A percentile compares a stretch with the other conserved stretches of the same genome.
Conservation (phyloP, 345 rosid species). For the Brassica incana region DNA sequence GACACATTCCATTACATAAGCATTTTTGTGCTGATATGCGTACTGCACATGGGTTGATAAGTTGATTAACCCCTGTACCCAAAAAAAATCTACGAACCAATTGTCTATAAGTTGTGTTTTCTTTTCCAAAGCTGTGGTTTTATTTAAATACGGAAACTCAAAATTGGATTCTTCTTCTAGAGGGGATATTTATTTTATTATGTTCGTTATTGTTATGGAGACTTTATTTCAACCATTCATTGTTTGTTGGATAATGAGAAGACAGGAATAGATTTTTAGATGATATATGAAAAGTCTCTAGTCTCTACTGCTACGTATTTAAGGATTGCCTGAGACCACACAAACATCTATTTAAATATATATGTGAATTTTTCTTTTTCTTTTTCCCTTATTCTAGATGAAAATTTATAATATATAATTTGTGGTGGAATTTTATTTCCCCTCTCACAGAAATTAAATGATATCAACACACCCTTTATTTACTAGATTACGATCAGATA, state of each 20-base stretch:
- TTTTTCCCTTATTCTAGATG: too few species aligned
- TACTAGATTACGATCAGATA: too few species aligned
- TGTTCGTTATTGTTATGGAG: not conserved
- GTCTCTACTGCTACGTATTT: not conserved
- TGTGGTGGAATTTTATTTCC: not conserved
- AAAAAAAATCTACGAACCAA: too few species aligned
- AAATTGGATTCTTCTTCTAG: slow-evolving; percentile 1
- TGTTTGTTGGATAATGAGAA: slow-evolving; percentile 21
- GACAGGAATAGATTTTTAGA: slow-evolving; percentile 14
- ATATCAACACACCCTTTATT: too few species aligned
- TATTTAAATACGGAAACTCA: not conserved
- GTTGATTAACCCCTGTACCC: too few species aligned
- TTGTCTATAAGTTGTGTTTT: too few species aligned
- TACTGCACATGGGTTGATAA: too few species aligned
- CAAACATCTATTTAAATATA: not conserved
- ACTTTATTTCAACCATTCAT: slow-evolving; percentile 11
- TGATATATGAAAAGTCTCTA: slow-evolving; percentile 18
- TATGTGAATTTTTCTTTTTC: too few species aligned
- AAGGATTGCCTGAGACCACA: slow-evolving; percentile 27
- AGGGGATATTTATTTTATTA: too few species aligned
- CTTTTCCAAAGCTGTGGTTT: too few species aligned
- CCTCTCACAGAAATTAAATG: too few species aligned
- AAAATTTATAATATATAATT: not conserved
- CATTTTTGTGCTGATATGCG: not conserved
- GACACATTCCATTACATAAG: slow-evolving; percentile 43